Base-by-base conservation (phyloP, 768 basidiomycete species). In the Mrakia blollopis region DNA sequence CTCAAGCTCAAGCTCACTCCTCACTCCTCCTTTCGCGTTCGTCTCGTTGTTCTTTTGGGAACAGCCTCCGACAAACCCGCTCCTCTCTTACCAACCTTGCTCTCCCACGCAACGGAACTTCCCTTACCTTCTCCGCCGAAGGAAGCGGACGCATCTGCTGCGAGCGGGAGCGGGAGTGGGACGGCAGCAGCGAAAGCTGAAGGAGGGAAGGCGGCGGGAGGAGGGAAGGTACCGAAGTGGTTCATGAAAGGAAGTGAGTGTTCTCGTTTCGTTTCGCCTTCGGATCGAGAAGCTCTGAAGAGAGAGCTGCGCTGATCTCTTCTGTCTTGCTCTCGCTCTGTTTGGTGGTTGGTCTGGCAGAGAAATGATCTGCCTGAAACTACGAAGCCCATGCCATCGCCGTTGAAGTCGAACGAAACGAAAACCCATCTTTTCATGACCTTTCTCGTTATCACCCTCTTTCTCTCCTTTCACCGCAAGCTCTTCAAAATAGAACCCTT, bases 151-250 rank as follows among this genome's bases (percentile, higher is more conserved):
- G 18, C 47, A 4, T 6, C 74, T 63, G 32, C 41, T 13, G 13
- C 65, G 21, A 63, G 35, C 71, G 30, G n/a, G n/a, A 75, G 62
- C 16, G 21, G 39, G 39, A 41, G 50, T 35, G 25, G 39, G 8
- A 25, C 65, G 14, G 7, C 35, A 6, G 10, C n/a, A 7, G 63
- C 44, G 11, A 65, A 63, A 63, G 1, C 37, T 7, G 70, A 70
- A 54, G 76, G 35, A 54, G 76, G 35, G 28, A 75, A 75, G 68
- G 70, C n/a, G 2, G 69, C 23, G n/a, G n/a, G n/a, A 0, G 62
- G 70, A 25, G 70, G 76, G 28, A 77, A 77, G 76, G 63, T 77
- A 32, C 76, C 76, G 11, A 77, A 77, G 62, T 77, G 76, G 76
- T 77, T 77, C 70, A 77, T 63, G 62, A 47, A 35, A 60, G 76